phyloP scores from a whole-genome alignment of 306 rosid genomes.

The Glycine latifolia region DNA sequence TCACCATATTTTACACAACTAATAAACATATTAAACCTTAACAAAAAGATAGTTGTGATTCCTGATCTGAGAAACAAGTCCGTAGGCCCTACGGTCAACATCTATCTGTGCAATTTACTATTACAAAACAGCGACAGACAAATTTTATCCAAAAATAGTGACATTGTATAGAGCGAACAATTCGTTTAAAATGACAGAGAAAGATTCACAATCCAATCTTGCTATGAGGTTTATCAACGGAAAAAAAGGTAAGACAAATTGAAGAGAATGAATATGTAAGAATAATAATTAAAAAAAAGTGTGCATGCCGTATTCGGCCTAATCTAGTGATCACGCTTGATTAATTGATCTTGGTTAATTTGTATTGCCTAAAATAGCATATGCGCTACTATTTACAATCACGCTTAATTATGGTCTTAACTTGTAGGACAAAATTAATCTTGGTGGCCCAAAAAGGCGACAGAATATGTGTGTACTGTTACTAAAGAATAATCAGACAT shows the following conservation, averaged over 20 bases:
- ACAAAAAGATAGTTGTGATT: not conserved
- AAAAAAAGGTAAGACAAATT: not conserved
- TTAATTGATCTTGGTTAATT: no score
- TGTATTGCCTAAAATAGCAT: no score
- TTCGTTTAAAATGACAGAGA: not conserved
- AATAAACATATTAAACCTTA: not conserved
- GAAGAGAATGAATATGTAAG: not conserved
- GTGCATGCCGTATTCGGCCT: not conserved
- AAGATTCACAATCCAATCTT: not conserved
- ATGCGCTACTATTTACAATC: not conserved
- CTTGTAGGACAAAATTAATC: slow-evolving; percentile 17
- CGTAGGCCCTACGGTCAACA: no score
- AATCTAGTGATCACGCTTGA: not conserved
- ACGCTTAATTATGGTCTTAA: not conserved
- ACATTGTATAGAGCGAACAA: not conserved
- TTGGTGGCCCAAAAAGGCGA: slow-evolving; percentile 1
- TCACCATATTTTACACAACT: not conserved
- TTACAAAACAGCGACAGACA: not conserved
- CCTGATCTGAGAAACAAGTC: no score
- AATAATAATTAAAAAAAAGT: not conserved
- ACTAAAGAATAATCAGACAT: slow-evolving; percentile 20
- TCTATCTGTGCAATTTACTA: no score
- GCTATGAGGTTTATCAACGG: not conserved
- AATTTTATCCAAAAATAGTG: not conserved
- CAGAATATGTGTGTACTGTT: slow-evolving; percentile 14